These are phyloP conservation scores for Porogramme epimiltina DNA, from an alignment of 1,284 basidiomycete genomes.

Conservation along the genomic window DNA sequence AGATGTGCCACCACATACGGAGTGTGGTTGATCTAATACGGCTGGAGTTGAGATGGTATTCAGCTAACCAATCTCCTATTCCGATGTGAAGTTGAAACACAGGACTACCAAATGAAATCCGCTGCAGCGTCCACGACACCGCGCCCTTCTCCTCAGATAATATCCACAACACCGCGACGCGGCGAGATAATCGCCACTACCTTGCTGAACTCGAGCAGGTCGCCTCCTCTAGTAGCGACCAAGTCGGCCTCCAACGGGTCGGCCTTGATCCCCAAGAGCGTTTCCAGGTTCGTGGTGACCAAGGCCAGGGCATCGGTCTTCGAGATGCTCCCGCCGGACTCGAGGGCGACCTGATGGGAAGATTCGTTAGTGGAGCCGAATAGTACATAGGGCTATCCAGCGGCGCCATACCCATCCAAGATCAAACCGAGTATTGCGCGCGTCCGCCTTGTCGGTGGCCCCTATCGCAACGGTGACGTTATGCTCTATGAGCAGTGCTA, in stretches of 20 bases:
- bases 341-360: constrained; percentile 18
- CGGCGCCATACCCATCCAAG: constrained; percentile 55
- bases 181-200: constrained; percentile 49
- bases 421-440: constrained; percentile 70
- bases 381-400: not conserved
- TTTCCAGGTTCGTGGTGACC: constrained; percentile 64
- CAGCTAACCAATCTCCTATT: not conserved
- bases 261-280: constrained; percentile 56
- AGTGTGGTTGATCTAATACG: too few relatives aligned
- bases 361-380: not conserved
- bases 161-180: constrained; percentile 28
- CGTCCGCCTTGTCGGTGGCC: constrained; percentile 59
- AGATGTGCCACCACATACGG: too few relatives aligned
- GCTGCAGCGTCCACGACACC: not conserved
- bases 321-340: constrained; percentile 41
- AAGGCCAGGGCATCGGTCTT: constrained; percentile 58
- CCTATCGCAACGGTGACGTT: constrained; percentile 75
- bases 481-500: constrained; percentile 53
- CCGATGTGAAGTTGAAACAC: constrained; percentile 69
- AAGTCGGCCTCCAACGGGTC: constrained; percentile 39
- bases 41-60: too few relatives aligned
- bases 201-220: constrained; percentile 48
- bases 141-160: not conserved
- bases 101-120: too few relatives aligned
- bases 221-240: constrained; percentile 60